Evolutionary conservation across 2,329 filamentous ascomycete species (phyloP), one percentile per base, ranked within the genome.

Genomic region (Curvularia sp.): DNA sequence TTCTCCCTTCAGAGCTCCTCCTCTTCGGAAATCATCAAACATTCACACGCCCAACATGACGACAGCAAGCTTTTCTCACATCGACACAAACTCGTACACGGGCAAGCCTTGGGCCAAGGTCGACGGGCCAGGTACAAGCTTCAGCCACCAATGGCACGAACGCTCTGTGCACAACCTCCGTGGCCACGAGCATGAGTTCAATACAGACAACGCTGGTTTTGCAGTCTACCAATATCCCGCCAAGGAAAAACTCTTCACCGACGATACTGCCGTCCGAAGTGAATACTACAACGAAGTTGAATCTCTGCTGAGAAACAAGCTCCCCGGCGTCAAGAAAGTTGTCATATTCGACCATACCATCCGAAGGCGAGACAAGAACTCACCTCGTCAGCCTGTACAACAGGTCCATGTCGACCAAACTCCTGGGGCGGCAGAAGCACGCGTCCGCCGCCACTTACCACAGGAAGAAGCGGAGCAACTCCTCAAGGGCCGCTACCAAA

Each of bases 291-390:
- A 72, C 20, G 87, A 89, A 65, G 83, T 89, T 1, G 86, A 89
- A 64, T 71, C 76, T 0, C 74, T 90, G 1, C 77, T 90, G 2
- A 80, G 81, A 12, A 75, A 80, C 28, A 83, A 84, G 44, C 78
- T 89, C 0, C 79, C 82, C 0, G 83, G 81, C 0, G 78, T 88
- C 52, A 84, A 84, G 53, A 86, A 86, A 60, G 82, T 91, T 10
- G 82, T 87, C 58, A 88, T 91, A 58, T 91, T 91, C 71, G 89
- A 91, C 74, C 89, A 91, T 73, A 91, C 89, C 0, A 88, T 91
- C 64, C 84, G 89, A 1, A 79, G 84, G 6, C 78, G 83, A 20
- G 75, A 80, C 1, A 83, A 84, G n/a, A 73, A 78, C 1, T 79
- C 86, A 0, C 81, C 86, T 0, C 82, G 89, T 5, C 84, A 86